Evolutionary conservation across 2,329 filamentous ascomycete genomes (phyloP), one percentile per base, ranked within the genome.

Genomic region (Trichoderma aggressivum): DNA sequence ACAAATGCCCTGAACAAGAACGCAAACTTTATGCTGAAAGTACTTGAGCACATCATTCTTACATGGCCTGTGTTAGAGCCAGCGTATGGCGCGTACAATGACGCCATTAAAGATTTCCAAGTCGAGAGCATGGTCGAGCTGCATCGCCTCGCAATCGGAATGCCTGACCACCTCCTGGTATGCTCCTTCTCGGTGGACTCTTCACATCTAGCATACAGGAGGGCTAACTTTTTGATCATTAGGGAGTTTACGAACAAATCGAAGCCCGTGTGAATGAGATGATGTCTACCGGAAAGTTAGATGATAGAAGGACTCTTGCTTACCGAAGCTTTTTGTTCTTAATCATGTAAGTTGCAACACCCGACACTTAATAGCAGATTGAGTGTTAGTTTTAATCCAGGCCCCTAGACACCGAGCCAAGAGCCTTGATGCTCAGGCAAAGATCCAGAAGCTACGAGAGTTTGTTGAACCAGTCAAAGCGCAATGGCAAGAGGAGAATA

Each of bases 261-360:
- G 93, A 97, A 79, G 86, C 86, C 47, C 94, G 94, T 77, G 91
- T 98, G 72, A 91, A 91, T 72, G 92, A 95, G 79, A 90, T 97
- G 84, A 87, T 92, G 78, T 86, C 89, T 73, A 89, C 92, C 61
- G 89, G 92, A 34, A 87, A 88, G 68, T 83, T 92, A 34, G 95
- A 98, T 77, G 91, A 95, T 76, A 94, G 94, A 77, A 89, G 94
- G 36, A 90, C 93, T 71, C 91, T 96, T 77, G 93, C 94, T 2
- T 94, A 97, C 77, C 92, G 90, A 75, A 95, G 94, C 11, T 95
- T 98, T 74, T 85, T 98, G 1, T 97, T 99, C 79, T 96, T 97
- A 72, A 96, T 99, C 73, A 91, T 96, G 88, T 92, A 83, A 78
- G 85, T 79, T 47, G 8, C 26, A 28, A n/a, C 30, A 53, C 24